A percentile compares a stretch with the other conserved stretches of the same genome.
Evolutionary conservation across 805 yeast species (phyloP).

Genomic region (Groenewaldozyma tartarivorans): DNA sequence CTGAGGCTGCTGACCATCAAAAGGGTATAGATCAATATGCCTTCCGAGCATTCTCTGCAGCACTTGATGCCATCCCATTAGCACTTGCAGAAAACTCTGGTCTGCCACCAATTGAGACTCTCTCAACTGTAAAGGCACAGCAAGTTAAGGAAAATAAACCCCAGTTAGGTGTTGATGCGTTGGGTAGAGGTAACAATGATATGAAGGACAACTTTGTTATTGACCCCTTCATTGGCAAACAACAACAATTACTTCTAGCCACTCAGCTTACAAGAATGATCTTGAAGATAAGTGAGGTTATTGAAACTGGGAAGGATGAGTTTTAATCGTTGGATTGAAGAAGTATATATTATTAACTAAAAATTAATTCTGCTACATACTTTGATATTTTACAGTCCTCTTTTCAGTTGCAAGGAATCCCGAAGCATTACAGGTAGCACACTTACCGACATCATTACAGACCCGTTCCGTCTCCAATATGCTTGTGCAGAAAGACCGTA

Average conservation of each 20-base stretch:
- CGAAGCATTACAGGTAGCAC: no score
- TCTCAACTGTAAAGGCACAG: conserved; percentile 72
- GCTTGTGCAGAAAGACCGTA: no score
- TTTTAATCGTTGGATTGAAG: no score
- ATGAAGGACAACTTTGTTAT: conserved; percentile 92
- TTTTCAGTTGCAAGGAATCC: no score
- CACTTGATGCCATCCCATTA: conserved; percentile 87
- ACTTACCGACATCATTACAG: no score
- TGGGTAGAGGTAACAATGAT: conserved; percentile 79
- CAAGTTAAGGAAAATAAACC: conserved; percentile 68
- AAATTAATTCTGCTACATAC: no score
- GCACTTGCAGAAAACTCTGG: conserved; percentile 97
- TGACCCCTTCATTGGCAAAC: conserved; percentile 95
- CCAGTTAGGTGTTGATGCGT: conserved; percentile 84
- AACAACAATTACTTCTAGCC: conserved; percentile 89
- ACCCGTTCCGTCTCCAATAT: no score
- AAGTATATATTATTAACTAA: no score
- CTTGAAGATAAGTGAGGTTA: conserved; percentile 91
- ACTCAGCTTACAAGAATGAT: conserved; percentile 98
- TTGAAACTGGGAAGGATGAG: conserved; percentile 77
- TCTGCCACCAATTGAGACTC: conserved; percentile 82
- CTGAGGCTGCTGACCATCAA: conserved; percentile 85
- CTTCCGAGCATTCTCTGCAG: conserved; percentile 86
- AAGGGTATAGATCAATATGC: conserved; percentile 97
- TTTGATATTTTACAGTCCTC: no score